phyloP scores from a whole-genome alignment of 129 eudicot genomes.

The Pulicaria dysenterica region DNA sequence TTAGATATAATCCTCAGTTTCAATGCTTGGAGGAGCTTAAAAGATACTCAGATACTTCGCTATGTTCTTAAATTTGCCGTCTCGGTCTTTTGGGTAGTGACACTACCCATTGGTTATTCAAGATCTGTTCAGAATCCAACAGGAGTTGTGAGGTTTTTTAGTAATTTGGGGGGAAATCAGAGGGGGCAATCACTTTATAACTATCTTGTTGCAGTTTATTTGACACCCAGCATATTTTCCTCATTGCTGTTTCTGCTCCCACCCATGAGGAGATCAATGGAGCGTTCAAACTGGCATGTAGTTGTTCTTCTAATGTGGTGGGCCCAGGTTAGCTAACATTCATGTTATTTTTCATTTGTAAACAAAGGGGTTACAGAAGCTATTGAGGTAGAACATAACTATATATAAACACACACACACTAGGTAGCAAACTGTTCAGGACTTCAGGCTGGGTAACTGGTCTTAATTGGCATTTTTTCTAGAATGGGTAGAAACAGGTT shows the following conservation, averaged over 20 bases:
- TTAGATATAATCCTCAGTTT: slow-evolving; percentile 79
- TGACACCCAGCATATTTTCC: slow-evolving; percentile 77
- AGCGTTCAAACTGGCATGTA: slow-evolving; percentile 83
- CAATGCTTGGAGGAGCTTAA: slow-evolving; percentile 92
- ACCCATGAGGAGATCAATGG: slow-evolving; percentile 77
- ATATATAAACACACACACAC: too few species aligned
- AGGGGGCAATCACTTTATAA: slow-evolving; percentile 57
- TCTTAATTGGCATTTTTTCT: not conserved
- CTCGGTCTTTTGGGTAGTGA: slow-evolving; percentile 91
- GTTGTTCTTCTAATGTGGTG: slow-evolving; percentile 78
- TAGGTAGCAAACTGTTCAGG: not conserved
- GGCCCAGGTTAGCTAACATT: slow-evolving; percentile 71
- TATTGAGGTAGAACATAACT: too few species aligned
- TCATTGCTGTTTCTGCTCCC: slow-evolving; percentile 78
- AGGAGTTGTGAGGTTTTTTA: slow-evolving; percentile 72
- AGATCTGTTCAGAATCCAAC: slow-evolving; percentile 72
- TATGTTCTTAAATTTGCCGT: slow-evolving; percentile 68
- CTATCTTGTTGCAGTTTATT: slow-evolving; percentile 72
- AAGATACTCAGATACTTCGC: slow-evolving; percentile 76
- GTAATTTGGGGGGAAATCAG: slow-evolving; percentile 61
- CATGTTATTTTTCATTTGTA: slow-evolving; percentile 6
- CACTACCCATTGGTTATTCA: slow-evolving; percentile 81
- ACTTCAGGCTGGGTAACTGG: not conserved
- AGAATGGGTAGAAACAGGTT: not conserved
- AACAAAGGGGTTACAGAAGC: not conserved